Percentiles rank a stretch among this genome's conserved stretches.
These are phyloP conservation scores for Mimosa pudica DNA, from an alignment of 306 rosid genomes.

Conservation along the genomic window DNA sequence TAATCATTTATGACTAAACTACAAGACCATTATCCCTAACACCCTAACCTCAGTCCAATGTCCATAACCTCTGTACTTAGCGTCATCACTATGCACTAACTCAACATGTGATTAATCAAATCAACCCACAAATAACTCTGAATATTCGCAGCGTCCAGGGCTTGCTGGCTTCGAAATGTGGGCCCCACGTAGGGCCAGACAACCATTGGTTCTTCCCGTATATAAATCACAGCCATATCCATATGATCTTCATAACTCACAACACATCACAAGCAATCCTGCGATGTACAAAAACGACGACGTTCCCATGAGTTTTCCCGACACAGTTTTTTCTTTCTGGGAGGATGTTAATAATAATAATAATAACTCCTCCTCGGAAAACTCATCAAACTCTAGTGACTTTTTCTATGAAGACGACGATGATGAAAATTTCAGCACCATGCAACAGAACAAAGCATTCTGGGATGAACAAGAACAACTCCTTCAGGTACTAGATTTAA, in stretches of 20 bases:
- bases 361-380: constrained; percentile 32
- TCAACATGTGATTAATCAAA: neutral
- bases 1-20: too few relatives aligned
- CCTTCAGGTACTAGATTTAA: constrained; percentile 54
- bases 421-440: constrained; percentile 24
- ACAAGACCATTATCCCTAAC: too few relatives aligned
- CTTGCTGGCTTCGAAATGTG: neutral
- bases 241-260: neutral
- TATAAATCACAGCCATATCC: neutral
- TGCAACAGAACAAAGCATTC: constrained; percentile 49
- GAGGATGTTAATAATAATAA: constrained; percentile 36
- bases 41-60: too few relatives aligned
- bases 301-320: constrained; percentile 43
- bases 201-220: neutral
- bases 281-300: constrained; percentile 7
- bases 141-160: constrained; percentile 7
- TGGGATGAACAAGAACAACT: constrained; percentile 73
- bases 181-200: neutral
- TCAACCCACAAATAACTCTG: neutral
- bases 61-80: too few relatives aligned
- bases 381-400: constrained; percentile 45
- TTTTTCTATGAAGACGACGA: constrained; percentile 6
- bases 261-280: too few relatives aligned
- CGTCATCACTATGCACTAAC: neutral
- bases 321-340: constrained; percentile 59